Percentiles rank a stretch among this genome's conserved stretches.
These are phyloP conservation scores for Amanita phalloides DNA, from an alignment of 768 basidiomycete species.

Conservation along the genomic window DNA sequence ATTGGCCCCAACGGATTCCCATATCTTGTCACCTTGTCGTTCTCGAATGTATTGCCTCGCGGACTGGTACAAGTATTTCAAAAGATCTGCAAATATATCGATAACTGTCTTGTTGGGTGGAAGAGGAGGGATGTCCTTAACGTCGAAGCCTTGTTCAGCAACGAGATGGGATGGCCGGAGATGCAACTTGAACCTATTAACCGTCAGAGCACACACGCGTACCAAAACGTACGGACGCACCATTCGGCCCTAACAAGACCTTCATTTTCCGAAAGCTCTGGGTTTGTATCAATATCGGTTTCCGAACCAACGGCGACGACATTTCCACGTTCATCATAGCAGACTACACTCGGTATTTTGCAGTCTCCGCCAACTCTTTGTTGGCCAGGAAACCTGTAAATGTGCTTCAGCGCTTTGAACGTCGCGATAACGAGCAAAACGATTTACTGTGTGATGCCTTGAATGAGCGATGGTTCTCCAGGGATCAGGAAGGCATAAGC, in stretches of 20 bases:
- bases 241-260: neutral
- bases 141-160: neutral
- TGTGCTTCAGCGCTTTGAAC: neutral
- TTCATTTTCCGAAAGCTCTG: neutral
- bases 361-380: neutral
- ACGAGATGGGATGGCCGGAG: neutral
- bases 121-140: conserved; percentile 22
- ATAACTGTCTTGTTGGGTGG: conserved; percentile 30
- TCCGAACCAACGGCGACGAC: conserved; percentile 3
- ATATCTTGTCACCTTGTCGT: conserved; percentile 27
- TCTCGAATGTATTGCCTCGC: conserved; percentile 33
- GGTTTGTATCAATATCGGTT: neutral
- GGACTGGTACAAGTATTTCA: conserved; percentile 29
- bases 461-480: conserved; percentile 11
- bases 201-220: too few species aligned
- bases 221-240: neutral
- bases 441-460: conserved; percentile 11
- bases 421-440: neutral
- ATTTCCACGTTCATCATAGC: conserved; percentile 1
- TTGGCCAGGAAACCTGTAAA: neutral
- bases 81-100: conserved; percentile 36
- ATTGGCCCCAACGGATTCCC: conserved; percentile 25
- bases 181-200: conserved; percentile 3
- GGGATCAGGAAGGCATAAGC: conserved; percentile 9
- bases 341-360: conserved; percentile 4